Base-by-base conservation (phyloP, 768 basidiomycete species). In the Paxillus ammoniavirescens region DNA sequence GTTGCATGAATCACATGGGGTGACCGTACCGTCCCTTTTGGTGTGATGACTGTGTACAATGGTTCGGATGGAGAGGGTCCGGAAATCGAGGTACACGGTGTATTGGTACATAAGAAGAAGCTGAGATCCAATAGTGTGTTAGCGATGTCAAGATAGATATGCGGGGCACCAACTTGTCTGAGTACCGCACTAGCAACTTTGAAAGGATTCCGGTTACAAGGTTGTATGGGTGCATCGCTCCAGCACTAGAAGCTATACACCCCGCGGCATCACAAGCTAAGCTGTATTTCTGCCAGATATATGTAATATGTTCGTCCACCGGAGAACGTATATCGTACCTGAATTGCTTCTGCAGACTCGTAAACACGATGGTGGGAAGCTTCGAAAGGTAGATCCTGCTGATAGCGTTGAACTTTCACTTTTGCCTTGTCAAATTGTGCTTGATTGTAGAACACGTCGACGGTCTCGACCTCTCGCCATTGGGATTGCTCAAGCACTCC, bases 1-100 rank as follows among this genome's bases (percentile, higher is more conserved):
- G 91, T 93, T 2, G 90, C 89, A 64, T 93, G 91, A 10, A 95
- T 73, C 41, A 95, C 76, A 65, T 90, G 87, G 3, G 68, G 70
- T 0, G 89, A 73, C 14, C 60, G 68, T 23, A 91, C 75, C 5
- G 59, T 62, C 0, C 92, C 91, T 47, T 77, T 75, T 0, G 84
- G 74, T 1, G 91, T 93, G 17, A 64, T 55, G n/a, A 91, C 72
- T 8, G 70, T 73, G 69, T 89, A 89, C 15, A 67, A 58, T 2
- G 64, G 60, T 4, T 55, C 55, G 7, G 60, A 48, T n/a, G 53
- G 9, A 8, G 60, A 54, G n/a, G 72, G 67, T 41, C 65, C 62
- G 21, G 58, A 61, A 64, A 85, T 83, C 40, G 62, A 72, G 44
- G 77, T 83, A 68, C 79, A 90, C 8, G 87, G 82, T 6, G 84